Evolutionary conservation across 805 yeast species (phyloP), one percentile per base, ranked within the genome.

Genomic region (Starmerella vitae): DNA sequence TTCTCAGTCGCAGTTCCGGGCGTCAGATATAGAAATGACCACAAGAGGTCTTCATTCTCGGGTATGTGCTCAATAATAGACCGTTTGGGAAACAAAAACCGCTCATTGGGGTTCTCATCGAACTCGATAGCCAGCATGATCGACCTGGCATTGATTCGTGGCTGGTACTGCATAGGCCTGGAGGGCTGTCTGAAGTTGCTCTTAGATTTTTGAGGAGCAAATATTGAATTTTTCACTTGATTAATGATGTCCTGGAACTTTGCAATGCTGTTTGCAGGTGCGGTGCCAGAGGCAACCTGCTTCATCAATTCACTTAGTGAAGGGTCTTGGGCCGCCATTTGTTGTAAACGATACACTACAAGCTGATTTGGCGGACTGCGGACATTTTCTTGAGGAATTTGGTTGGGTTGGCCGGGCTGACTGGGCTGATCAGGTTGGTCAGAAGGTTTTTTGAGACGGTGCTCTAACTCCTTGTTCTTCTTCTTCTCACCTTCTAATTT

Each of bases 281-380:
- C 94, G 19, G 65, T 67, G 4, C 94, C 94, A 40, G 78, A 70
- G 0, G 97, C 96, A 2, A 88, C 95, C 4, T 68, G 70, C 45
- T 77, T 75, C 95, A 88, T 85, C 37, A 88, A 61, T 1, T 68
- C 60, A 46, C 75, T 78, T 36, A 88, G 59, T 4, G 75, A 67
- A 0, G 73, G 67, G 52, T 85, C 93, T 4, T 67, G 65, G 30
- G 78, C 69, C 0, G 96, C 96, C 59, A 88, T 75, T 1, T 78
- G 66, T 52, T 86, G 86, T 52, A 88, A 67, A 50, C 84, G 81
- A 3, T 80, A 74, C 49, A 88, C 84, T 81, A 88, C 83, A 45
- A 78, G 72, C 30, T 78, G 78, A 51, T 80, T 78, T 36, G 47
- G 51, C 0, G 52, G 33, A 13, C 12, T 22, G 12, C 26, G 26